A percentile compares a stretch with the other conserved stretches of the same genome.
phyloP scores from a whole-genome alignment of 371 early-diverging fungal species.

The Apophysomyces ossiformis region DNA sequence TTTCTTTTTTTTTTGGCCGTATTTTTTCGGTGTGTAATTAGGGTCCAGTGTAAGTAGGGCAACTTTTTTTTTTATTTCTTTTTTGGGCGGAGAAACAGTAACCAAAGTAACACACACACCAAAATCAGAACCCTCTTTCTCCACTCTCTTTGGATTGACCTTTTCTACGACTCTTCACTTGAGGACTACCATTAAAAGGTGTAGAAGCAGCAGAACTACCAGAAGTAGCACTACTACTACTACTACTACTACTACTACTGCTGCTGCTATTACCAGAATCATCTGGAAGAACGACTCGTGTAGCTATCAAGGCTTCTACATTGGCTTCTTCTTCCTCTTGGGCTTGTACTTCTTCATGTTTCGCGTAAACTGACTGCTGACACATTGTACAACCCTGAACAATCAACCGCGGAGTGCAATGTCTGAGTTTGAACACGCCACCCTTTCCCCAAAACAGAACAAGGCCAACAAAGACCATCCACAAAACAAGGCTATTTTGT shows the following conservation, averaged over 20 bases:
- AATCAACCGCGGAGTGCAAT: conserved; percentile 8
- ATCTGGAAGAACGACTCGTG: neutral
- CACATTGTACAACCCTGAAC: conserved; percentile 13
- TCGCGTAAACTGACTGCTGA: conserved; percentile 4
- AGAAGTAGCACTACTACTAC: conserved; percentile 10
- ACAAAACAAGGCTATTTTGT: conserved; percentile 30
- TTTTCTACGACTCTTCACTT: conserved; percentile 20
- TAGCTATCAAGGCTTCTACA: neutral
- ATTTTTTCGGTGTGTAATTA: neutral
- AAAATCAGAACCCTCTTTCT: conserved; percentile 3
- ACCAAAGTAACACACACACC: neutral
- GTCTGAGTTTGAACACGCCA: conserved; percentile 24
- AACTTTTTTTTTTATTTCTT: conserved; percentile 1
- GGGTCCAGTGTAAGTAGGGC: conserved; percentile 1
- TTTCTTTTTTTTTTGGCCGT: no score
- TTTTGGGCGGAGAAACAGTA: conserved; percentile 5
- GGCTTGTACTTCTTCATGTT: neutral
- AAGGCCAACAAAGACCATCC: conserved; percentile 39
- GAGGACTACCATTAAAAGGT: conserved; percentile 23
- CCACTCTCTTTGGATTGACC: neutral
- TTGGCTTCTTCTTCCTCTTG: neutral
- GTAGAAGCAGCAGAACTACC: conserved; percentile 19
- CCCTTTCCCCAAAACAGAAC: conserved; percentile 29
- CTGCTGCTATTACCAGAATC: neutral
- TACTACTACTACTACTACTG: conserved; percentile 6